Percentiles rank a stretch among this genome's conserved stretches.
These are phyloP conservation scores for Carex cristatella DNA, from an alignment of 176 grass and related monocot species.

Conservation along the genomic window DNA sequence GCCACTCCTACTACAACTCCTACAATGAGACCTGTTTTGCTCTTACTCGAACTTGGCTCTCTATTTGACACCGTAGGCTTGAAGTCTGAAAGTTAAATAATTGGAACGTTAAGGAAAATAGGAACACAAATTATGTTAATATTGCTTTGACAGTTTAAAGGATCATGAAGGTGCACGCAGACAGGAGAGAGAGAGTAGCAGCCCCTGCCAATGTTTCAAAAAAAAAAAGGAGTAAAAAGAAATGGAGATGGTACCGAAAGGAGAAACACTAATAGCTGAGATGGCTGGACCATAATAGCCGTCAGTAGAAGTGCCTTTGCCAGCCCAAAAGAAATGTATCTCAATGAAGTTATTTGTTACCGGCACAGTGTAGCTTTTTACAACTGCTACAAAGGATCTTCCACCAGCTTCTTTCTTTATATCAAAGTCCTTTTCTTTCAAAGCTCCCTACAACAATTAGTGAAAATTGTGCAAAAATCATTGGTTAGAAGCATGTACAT, in stretches of 20 bases:
- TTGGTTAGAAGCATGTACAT: background rate
- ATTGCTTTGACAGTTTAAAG: background rate
- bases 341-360: conserved; percentile 81
- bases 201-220: too few species aligned
- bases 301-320: conserved; percentile 76
- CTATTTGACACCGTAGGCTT: conserved; percentile 44
- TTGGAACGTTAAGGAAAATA: conserved; percentile 15
- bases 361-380: conserved; percentile 41
- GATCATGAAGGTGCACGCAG: background rate
- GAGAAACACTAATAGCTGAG: conserved; percentile 69
- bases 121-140: background rate
- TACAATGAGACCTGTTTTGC: conserved; percentile 38
- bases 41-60: conserved; percentile 13
- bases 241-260: conserved; percentile 24
- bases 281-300: conserved; percentile 64
- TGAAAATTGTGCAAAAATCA: background rate
- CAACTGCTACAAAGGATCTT: conserved; percentile 49
- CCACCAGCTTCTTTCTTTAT: conserved; percentile 73
- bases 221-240: background rate
- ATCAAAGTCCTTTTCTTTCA: conserved; percentile 67
- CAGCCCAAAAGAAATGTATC: conserved; percentile 96
- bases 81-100: conserved; percentile 50
- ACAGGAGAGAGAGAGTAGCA: background rate
- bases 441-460: conserved; percentile 39
- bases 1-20: conserved; percentile 42